Evolutionary conservation across 345 rosid species (phyloP).

Genomic region (Bruguiera gymnorhiza): DNA sequence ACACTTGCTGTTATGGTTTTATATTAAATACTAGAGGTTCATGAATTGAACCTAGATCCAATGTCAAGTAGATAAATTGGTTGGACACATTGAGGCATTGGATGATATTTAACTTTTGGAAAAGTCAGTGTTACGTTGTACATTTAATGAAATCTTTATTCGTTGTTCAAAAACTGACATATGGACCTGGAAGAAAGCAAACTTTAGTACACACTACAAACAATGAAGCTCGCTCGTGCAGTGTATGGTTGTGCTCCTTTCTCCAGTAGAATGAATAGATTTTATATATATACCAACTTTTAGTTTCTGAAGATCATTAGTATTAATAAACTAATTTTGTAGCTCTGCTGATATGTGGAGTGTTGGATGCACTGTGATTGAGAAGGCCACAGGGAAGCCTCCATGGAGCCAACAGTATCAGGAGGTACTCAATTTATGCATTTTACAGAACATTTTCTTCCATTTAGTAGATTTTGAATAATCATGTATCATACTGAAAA

Average conservation of each 20-base stretch:
- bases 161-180: too few species aligned
- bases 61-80: too few species aligned
- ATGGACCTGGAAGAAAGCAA: too few species aligned
- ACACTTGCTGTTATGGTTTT: too few species aligned
- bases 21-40: too few species aligned
- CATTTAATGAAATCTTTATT: neutral
- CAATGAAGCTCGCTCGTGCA: neutral
- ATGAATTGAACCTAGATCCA: too few species aligned
- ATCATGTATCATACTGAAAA: neutral
- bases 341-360: constrained; percentile 36
- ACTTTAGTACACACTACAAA: neutral
- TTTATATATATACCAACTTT: neutral
- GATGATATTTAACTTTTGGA: too few species aligned
- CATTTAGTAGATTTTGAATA: neutral
- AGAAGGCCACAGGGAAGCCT: constrained; percentile 32
- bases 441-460: constrained; percentile 13
- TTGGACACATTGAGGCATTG: neutral
- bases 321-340: constrained; percentile 16
- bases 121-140: too few species aligned
- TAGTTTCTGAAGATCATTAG: constrained; percentile 17
- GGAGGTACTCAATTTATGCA: constrained; percentile 24
- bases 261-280: neutral
- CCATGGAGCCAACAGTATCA: constrained; percentile 39
- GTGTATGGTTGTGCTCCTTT: neutral
- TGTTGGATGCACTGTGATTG: constrained; percentile 32